Conservation (phyloP, 371 early-diverging fungal species). For the Blakeslea trispora region DNA sequence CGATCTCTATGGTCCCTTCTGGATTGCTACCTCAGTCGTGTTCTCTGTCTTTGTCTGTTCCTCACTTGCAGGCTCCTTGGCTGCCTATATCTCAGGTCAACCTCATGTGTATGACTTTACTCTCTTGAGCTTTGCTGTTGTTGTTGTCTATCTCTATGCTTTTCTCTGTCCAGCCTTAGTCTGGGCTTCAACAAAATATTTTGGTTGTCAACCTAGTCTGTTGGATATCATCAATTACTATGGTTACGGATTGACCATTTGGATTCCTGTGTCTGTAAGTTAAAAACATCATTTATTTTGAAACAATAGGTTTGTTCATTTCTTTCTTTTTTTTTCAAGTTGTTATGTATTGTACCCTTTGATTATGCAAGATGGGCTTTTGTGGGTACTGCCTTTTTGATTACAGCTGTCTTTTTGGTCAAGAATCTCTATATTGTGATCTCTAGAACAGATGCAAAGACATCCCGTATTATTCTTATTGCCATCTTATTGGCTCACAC, state of each 20-base stretch:
- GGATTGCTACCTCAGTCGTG: slow-evolving; percentile 94
- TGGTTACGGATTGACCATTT: slow-evolving; percentile 90
- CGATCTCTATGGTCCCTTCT: slow-evolving; percentile 78
- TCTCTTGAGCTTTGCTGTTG: slow-evolving; percentile 76
- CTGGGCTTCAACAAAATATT: slow-evolving; percentile 86
- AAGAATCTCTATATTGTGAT: slow-evolving; percentile 69
- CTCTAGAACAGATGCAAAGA: slow-evolving; percentile 62
- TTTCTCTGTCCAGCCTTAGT: slow-evolving; percentile 71
- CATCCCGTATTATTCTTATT: slow-evolving; percentile 66
- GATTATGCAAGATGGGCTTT: slow-evolving; percentile 69
- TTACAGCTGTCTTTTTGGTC: slow-evolving; percentile 44
- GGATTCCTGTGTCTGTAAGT: slow-evolving; percentile 90
- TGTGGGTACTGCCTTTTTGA: slow-evolving; percentile 59
- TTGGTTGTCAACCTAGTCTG: slow-evolving; percentile 76
- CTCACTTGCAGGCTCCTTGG: slow-evolving; percentile 82
- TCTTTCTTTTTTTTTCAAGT: slow-evolving; percentile 30
- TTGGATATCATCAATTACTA: slow-evolving; percentile 85
- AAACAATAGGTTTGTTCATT: background rate
- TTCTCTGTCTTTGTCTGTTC: slow-evolving; percentile 90
- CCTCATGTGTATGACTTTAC: slow-evolving; percentile 76
- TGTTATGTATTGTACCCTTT: slow-evolving; percentile 70
- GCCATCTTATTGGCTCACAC: slow-evolving; percentile 71
- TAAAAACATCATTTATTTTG: background rate
- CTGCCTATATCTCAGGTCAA: slow-evolving; percentile 61
- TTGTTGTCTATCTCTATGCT: slow-evolving; percentile 81